These are phyloP conservation scores for Tolypocladium cylindrosporum DNA, from an alignment of 2,329 filamentous ascomycete genomes.

Conservation along the genomic window DNA sequence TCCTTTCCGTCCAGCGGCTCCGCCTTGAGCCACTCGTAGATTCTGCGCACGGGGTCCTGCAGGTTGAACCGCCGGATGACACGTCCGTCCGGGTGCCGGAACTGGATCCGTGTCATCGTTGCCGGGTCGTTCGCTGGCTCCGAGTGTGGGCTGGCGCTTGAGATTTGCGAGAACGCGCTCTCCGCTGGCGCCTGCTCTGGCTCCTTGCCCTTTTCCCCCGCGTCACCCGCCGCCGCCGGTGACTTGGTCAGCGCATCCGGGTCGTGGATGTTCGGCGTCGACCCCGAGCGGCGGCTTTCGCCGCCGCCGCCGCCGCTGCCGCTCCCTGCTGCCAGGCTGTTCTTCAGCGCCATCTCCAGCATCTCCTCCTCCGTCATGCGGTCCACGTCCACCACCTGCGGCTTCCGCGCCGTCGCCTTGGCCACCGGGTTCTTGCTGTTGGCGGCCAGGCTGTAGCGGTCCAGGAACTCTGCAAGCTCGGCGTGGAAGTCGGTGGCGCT, in stretches of 20 bases:
- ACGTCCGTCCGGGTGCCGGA: conserved; percentile 74
- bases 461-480: conserved; percentile 91
- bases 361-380: conserved; percentile 96
- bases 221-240: conserved; percentile 15
- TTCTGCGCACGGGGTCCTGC: conserved; percentile 64
- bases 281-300: conserved; percentile 21
- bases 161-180: conserved; percentile 59
- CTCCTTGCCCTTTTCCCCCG: conserved; percentile 46
- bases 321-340: conserved; percentile 53
- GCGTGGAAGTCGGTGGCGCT: conserved; percentile 73
- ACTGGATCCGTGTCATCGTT: conserved; percentile 80
- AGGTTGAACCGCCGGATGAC: conserved; percentile 79
- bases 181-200: conserved; percentile 21
- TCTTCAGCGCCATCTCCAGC: conserved; percentile 86
- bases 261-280: conserved; percentile 54
- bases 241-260: conserved; percentile 81
- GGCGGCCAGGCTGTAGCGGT: conserved; percentile 81
- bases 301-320: conserved; percentile 20
- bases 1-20: conserved; percentile 72
- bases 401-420: conserved; percentile 49
- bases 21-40: conserved; percentile 96
- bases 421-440: conserved; percentile 91
- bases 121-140: conserved; percentile 67
- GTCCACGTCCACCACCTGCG: conserved; percentile 64
- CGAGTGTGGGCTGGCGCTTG: conserved; percentile 59